Percentiles rank a stretch among this genome's conserved stretches.
Conservation (phyloP, 192 early-diverging fungal species). For the Coemansia sp. region DNA sequence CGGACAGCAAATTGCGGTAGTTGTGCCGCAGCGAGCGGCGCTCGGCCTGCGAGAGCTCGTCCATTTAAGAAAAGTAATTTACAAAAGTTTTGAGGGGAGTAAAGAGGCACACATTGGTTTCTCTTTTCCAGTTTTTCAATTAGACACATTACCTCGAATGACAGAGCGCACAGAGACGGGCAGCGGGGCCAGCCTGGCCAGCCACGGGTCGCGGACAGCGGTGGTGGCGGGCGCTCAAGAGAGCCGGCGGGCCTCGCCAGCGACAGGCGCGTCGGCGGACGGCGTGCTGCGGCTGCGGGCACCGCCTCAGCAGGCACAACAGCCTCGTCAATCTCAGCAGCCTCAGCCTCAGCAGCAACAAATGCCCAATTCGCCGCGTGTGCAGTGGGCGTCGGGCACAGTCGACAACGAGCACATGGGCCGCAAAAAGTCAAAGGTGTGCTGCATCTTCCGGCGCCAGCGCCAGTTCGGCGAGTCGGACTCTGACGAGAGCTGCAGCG, state of each 20-base stretch:
- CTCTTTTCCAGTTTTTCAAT: background rate
- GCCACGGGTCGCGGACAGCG: constrained; percentile 39
- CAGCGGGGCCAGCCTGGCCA: constrained; percentile 16
- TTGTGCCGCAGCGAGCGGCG: constrained; percentile 40
- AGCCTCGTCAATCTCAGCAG: background rate
- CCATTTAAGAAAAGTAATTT: too few species aligned
- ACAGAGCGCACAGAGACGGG: constrained; percentile 1
- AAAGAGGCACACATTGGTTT: background rate
- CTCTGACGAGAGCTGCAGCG: constrained; percentile 32
- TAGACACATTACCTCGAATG: background rate
- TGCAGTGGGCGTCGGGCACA: constrained; percentile 51
- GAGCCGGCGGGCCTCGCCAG: background rate
- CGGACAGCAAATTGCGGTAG: constrained; percentile 49
- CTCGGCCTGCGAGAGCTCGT: constrained; percentile 6
- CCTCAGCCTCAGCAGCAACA: background rate
- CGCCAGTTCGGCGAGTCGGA: constrained; percentile 56
- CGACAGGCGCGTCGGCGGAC: background rate
- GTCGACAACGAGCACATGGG: constrained; percentile 57
- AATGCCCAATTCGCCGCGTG: constrained; percentile 4
- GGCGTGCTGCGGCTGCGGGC: constrained; percentile 33
- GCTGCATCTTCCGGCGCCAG: constrained; percentile 55
- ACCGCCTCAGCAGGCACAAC: background rate
- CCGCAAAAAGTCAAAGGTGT: constrained; percentile 57
- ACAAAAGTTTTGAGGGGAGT: background rate
- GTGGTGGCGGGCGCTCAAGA: constrained; percentile 5